phyloP scores from a whole-genome alignment of 1,284 basidiomycete species.

The Tilletia horrida region DNA sequence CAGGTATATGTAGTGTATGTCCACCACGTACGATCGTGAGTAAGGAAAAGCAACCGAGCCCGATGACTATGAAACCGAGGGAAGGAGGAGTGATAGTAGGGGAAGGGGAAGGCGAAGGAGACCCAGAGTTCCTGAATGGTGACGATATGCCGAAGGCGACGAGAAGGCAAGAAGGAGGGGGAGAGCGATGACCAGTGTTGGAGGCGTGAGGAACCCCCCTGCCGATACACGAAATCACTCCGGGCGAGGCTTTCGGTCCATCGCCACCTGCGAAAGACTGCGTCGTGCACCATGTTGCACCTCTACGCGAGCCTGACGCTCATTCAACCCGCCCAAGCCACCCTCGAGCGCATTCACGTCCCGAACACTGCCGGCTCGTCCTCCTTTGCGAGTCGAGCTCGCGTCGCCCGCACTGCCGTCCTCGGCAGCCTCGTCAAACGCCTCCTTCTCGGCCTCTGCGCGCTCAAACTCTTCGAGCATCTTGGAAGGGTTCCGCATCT shows the following conservation, averaged over 20 bases:
- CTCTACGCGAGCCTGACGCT: conserved; percentile 5
- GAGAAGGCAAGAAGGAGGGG: too few species aligned
- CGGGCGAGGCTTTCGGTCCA: background rate
- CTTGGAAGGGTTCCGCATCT: conserved; percentile 6
- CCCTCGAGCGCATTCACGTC: background rate
- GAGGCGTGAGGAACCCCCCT: background rate
- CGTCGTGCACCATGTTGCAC: conserved; percentile 6
- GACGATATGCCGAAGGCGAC: too few species aligned
- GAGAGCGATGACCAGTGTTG: too few species aligned
- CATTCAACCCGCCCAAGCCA: background rate
- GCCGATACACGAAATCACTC: background rate
- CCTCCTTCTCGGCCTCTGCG: background rate
- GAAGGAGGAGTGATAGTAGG: too few species aligned
- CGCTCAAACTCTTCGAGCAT: background rate
- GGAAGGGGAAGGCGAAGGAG: too few species aligned
- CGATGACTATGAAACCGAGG: too few species aligned
- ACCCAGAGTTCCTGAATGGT: too few species aligned
- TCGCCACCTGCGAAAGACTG: conserved; percentile 6
- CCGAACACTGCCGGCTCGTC: background rate
- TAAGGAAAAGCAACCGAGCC: too few species aligned
- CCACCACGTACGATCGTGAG: too few species aligned
- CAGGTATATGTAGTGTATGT: too few species aligned
- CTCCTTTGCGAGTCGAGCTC: background rate
- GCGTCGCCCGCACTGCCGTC: conserved; percentile 9
- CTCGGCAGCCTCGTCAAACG: background rate